Conservation (phyloP, 805 yeast genomes). For the Barnettozyma californica region DNA sequence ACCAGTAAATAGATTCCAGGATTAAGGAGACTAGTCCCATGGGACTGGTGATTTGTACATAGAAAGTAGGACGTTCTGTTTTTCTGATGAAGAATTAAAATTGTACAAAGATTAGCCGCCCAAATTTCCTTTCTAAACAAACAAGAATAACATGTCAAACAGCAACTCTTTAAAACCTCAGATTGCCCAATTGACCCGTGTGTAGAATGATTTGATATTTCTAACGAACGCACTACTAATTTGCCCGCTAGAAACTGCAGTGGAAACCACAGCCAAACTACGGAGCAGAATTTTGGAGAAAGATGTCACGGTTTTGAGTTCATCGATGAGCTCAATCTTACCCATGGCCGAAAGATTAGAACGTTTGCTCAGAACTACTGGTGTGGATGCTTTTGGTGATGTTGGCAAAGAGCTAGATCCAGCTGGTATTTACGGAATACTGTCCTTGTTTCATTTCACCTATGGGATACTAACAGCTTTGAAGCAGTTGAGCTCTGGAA, state of each 20-base stretch:
- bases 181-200: constrained; percentile 18
- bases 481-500: constrained; percentile 35
- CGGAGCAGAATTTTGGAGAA: constrained; percentile 10
- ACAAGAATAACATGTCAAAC: constrained; percentile 3
- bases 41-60: background rate
- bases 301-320: constrained; percentile 14
- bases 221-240: background rate
- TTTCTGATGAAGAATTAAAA: background rate
- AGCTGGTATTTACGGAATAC: constrained; percentile 9
- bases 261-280: constrained; percentile 10
- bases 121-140: background rate
- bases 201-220: background rate
- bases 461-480: background rate
- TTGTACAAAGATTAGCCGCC: background rate
- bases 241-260: constrained; percentile 13
- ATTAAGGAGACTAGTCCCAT: background rate
- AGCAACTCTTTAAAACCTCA: constrained; percentile 13
- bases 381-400: constrained; percentile 18
- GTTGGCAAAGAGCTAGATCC: constrained; percentile 23
- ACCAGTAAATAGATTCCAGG: background rate
- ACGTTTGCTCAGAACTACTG: constrained; percentile 23
- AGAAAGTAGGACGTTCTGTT: background rate
- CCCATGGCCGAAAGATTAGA: constrained; percentile 30
- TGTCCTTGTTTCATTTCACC: background rate
- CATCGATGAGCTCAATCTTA: constrained; percentile 21